Percentiles rank a stretch among this genome's conserved stretches.
These are phyloP conservation scores for Colletotrichum trifolii DNA, from an alignment of 2,329 filamentous ascomycete genomes.

Conservation along the genomic window DNA sequence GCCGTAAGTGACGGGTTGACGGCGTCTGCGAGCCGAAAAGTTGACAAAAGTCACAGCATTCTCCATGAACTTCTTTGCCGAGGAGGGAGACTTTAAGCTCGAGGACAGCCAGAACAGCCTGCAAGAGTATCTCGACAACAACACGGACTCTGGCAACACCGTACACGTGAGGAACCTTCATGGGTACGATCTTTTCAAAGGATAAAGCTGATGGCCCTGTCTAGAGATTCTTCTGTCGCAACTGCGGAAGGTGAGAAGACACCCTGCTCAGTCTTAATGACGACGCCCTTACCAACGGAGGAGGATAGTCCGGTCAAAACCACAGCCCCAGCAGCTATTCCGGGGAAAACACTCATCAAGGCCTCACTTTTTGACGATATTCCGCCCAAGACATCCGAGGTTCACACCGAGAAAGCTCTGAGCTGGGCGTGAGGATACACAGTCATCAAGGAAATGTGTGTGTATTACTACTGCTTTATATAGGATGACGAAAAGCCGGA, in stretches of 20 bases:
- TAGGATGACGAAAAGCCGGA: too few relatives aligned
- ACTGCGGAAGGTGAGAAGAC: constrained; percentile 22
- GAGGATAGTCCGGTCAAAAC: constrained; percentile 16
- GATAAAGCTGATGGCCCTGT: background rate
- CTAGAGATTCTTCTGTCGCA: constrained; percentile 28
- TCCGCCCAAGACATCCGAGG: constrained; percentile 8
- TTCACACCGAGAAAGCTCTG: constrained; percentile 10
- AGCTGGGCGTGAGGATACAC: constrained; percentile 5
- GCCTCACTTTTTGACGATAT: constrained; percentile 32
- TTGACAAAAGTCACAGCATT: constrained; percentile 1
- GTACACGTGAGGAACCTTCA: constrained; percentile 13
- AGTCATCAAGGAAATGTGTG: background rate
- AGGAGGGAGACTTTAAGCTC: constrained; percentile 16
- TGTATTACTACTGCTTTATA: too few relatives aligned
- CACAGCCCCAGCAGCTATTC: background rate
- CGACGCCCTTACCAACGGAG: too few relatives aligned
- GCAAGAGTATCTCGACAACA: constrained; percentile 20
- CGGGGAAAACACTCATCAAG: constrained; percentile 18
- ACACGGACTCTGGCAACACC: constrained; percentile 27
- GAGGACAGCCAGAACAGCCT: constrained; percentile 16
- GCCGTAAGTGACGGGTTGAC: constrained; percentile 10
- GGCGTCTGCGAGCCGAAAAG: background rate
- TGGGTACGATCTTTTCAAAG: too few relatives aligned
- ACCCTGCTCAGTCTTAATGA: too few relatives aligned
- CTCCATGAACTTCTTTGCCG: constrained; percentile 24